Conservation (phyloP, 2,329 filamentous ascomycete genomes). For the Aspergillus fumigatiaffinis region DNA sequence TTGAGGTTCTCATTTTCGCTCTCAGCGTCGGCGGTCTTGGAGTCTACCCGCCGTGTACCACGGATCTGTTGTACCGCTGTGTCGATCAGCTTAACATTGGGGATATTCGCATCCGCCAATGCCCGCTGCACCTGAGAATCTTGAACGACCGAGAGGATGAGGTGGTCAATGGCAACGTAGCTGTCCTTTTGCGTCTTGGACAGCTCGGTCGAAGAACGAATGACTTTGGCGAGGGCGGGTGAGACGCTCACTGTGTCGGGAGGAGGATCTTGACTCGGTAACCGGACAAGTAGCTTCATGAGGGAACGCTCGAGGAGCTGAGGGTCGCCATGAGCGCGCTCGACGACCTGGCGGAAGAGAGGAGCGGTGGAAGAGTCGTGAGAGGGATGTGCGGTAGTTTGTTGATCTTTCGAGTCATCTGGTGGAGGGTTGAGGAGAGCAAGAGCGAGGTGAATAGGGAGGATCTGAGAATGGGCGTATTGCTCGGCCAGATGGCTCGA, state of each 20-base stretch:
- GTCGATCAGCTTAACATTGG: constrained; percentile 85
- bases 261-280: constrained; percentile 91
- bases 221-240: constrained; percentile 73
- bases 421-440: constrained; percentile 44
- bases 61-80: constrained; percentile 88
- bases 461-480: constrained; percentile 85
- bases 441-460: constrained; percentile 81
- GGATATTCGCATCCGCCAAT: constrained; percentile 82
- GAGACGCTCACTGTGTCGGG: constrained; percentile 83
- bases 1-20: constrained; percentile 91
- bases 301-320: constrained; percentile 83
- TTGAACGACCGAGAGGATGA: constrained; percentile 80
- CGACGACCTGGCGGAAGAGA: constrained; percentile 92
- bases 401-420: constrained; percentile 72
- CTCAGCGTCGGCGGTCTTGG: constrained; percentile 89
- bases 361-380: constrained; percentile 61
- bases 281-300: constrained; percentile 85
- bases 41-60: constrained; percentile 89
- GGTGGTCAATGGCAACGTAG: constrained; percentile 89
- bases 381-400: constrained; percentile 61
- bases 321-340: constrained; percentile 87
- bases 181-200: constrained; percentile 98
- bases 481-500: constrained; percentile 83
- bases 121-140: constrained; percentile 69
- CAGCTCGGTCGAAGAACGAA: constrained; percentile 80